phyloP scores from a whole-genome alignment of 441 rosid species.

The Euphorbia neoarborescens region DNA sequence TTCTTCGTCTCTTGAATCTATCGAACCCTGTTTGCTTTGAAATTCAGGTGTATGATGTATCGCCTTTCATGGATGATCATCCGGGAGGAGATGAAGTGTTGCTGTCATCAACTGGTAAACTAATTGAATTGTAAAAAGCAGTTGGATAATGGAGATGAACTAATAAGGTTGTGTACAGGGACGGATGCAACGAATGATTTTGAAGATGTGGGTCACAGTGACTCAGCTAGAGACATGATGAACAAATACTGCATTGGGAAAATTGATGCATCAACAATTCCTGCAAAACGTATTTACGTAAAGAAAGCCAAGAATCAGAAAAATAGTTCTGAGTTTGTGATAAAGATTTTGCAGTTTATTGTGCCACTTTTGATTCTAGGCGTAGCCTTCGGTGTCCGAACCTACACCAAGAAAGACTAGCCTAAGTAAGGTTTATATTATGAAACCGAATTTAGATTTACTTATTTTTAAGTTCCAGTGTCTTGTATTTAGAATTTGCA shows the following conservation, averaged over 20 bases:
- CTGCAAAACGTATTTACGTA: slow-evolving; percentile 36
- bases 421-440: neutral
- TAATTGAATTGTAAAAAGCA: too few species aligned
- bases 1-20: too few species aligned
- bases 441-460: neutral
- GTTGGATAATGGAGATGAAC: neutral
- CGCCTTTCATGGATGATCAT: slow-evolving; percentile 89
- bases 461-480: neutral
- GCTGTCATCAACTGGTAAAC: slow-evolving; percentile 54
- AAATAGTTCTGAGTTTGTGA: slow-evolving; percentile 51
- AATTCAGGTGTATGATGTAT: slow-evolving; percentile 76
- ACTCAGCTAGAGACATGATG: slow-evolving; percentile 76
- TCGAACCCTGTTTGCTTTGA: slow-evolving; percentile 3
- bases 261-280: slow-evolving; percentile 53
- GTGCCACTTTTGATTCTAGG: slow-evolving; percentile 79
- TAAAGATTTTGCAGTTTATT: slow-evolving; percentile 71
- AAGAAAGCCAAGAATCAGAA: slow-evolving; percentile 40
- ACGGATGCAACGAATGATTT: slow-evolving; percentile 84
- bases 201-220: slow-evolving; percentile 94
- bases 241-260: slow-evolving; percentile 61
- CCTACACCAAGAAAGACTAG: slow-evolving; percentile 70
- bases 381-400: slow-evolving; percentile 55
- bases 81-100: slow-evolving; percentile 97
- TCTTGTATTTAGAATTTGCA: neutral
- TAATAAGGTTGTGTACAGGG: slow-evolving; percentile 32